Conservation (phyloP, 441 rosid genomes). For the Gossypium laxum region DNA sequence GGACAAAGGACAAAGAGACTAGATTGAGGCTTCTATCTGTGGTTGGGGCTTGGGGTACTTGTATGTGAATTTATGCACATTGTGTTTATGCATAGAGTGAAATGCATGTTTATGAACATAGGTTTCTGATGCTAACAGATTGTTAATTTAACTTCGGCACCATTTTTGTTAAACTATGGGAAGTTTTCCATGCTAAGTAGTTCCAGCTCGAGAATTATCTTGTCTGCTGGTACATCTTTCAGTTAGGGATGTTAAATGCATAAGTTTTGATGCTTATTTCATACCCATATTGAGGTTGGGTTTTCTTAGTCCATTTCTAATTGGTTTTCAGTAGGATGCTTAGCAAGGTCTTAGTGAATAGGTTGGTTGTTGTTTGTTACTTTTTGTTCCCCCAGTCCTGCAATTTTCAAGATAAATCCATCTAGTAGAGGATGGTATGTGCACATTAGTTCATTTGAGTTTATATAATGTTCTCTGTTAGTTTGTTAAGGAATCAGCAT, state of each 20-base stretch:
- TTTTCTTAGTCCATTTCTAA: neutral
- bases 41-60: neutral
- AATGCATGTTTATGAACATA: neutral
- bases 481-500: neutral
- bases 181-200: neutral
- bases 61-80: neutral
- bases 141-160: neutral
- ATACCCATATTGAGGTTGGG: neutral
- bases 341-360: neutral
- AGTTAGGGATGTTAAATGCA: neutral
- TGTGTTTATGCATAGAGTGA: neutral
- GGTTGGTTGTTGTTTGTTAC: neutral
- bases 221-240: neutral
- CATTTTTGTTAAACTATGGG: neutral
- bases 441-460: neutral
- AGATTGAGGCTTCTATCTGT: neutral
- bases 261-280: slow-evolving; percentile 2
- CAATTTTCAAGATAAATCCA: neutral
- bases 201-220: neutral
- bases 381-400: neutral
- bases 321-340: neutral
- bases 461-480: neutral
- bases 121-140: neutral
- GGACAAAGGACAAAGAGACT: neutral
- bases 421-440: neutral